These are phyloP conservation scores for Botrytis galanthina DNA, from an alignment of 2,329 filamentous ascomycete species.

Conservation along the genomic window DNA sequence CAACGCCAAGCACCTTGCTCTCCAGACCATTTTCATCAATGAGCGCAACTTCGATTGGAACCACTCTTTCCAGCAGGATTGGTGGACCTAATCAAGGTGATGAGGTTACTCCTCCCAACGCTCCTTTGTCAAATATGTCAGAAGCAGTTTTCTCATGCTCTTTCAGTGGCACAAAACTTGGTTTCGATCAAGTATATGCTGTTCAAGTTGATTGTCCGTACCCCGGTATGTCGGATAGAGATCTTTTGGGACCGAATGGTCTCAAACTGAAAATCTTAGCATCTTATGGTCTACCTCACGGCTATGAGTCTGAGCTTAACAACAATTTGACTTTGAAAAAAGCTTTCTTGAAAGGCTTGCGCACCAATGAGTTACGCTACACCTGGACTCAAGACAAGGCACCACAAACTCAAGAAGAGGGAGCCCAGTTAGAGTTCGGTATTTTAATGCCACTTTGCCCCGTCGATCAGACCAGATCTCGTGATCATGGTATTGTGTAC, in stretches of 20 bases:
- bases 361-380: background rate
- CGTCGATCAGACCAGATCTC: background rate
- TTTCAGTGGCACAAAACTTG: constrained; percentile 30
- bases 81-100: constrained; percentile 1
- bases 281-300: constrained; percentile 31
- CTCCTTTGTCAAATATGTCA: constrained; percentile 14
- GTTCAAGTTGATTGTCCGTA: constrained; percentile 25
- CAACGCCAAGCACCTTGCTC: background rate
- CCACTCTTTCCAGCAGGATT: constrained; percentile 6
- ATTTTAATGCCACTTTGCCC: constrained; percentile 1
- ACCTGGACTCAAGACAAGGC: background rate
- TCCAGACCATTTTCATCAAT: background rate
- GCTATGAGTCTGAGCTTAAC: constrained; percentile 9
- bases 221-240: constrained; percentile 27
- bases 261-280: constrained; percentile 34
- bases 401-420: background rate
- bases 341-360: constrained; percentile 8
- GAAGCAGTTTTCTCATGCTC: constrained; percentile 34
- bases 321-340: background rate
- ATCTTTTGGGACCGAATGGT: constrained; percentile 24
- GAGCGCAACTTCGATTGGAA: background rate
- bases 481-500: constrained; percentile 9
- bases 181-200: constrained; percentile 37
- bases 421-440: background rate
- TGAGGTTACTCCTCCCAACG: background rate